Evolutionary conservation across 1,284 basidiomycete genomes (phyloP).

Genomic region (Cystobasidium slooffiae): DNA sequence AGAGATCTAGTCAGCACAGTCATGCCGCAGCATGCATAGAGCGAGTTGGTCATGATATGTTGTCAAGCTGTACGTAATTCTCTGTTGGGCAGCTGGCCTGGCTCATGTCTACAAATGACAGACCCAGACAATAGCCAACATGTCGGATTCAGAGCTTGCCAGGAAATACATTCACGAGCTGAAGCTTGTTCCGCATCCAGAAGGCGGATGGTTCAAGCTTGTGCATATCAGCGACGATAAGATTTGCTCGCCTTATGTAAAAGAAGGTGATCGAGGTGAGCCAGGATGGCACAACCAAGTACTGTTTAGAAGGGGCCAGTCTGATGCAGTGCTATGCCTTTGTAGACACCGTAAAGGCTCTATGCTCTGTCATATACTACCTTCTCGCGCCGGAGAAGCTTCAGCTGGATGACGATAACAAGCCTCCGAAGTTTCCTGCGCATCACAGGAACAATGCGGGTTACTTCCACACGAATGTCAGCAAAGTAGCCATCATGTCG

Average conservation of each 20-base stretch:
- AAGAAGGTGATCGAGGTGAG: slow-evolving; percentile 14
- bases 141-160: not conserved
- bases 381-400: slow-evolving; percentile 14
- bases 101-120: not conserved
- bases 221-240: slow-evolving; percentile 1
- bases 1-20: no score
- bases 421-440: not conserved
- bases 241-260: not conserved
- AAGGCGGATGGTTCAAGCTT: slow-evolving; percentile 27
- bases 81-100: no score
- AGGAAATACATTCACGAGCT: slow-evolving; percentile 18
- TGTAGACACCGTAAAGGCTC: not conserved
- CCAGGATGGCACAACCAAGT: not conserved
- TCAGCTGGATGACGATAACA: not conserved
- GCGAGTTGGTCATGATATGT: no score
- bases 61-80: no score
- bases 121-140: not conserved
- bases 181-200: slow-evolving; percentile 13
- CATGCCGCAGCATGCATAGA: no score
- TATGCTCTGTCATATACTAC: slow-evolving; percentile 30
- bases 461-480: slow-evolving; percentile 37
- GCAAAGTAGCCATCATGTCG: not conserved
- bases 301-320: not conserved
- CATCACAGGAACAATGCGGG: slow-evolving; percentile 31
- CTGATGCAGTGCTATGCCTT: not conserved